Base-by-base conservation (phyloP, 1,284 basidiomycete genomes). In the Leccinum solheimii region DNA sequence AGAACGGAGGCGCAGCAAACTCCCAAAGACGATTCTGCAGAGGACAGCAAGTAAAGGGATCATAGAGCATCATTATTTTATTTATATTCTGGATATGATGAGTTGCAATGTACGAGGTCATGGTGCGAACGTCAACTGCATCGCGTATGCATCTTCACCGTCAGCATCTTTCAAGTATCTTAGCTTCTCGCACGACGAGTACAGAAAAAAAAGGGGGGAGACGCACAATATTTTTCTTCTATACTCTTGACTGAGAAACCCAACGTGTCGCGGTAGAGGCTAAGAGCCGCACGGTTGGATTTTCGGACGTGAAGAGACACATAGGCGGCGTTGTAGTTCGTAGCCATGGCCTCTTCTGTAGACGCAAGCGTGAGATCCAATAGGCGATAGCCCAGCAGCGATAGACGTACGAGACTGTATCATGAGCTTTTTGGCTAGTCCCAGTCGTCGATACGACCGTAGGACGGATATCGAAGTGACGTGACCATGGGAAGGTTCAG, bases 401-500 rank as follows among this genome's bases (percentile, higher is more conserved):
- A 38, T 26, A 32, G 21, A 82, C 91, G 68, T 72, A 96, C 95
- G 95, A 56, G 94, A 92, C 70, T 94, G 92, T 36, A 94, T 73
- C 95, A 98, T 97, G 57, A 98, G 80, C 74, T 93, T 92, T 78
- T 97, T 96, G 40, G 95, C 95, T 3, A 98, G 78, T 21, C 95
- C 95, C 53, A 97, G 78, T 59, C 95, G 84, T 67, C 95, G 84
- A 76, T 97, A 95, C 10, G 93, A 90, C 62, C 95, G 82, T 56
- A 97, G 76, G n/a, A 97, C 95, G 6, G 94, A 96, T 74, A 98
- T 96, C 13, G 95, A 97, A 0, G 94, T 97, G 69, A 98, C 95
- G 75, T 98, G 95, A 2, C 95, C 95, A 70, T 94, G 92, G 1
- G 87, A 82, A 59, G 85, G 83, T 9, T 88, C 83, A 55, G 73